Conservation (phyloP, 345 rosid species). For the Eucalyptus fibrosa region DNA sequence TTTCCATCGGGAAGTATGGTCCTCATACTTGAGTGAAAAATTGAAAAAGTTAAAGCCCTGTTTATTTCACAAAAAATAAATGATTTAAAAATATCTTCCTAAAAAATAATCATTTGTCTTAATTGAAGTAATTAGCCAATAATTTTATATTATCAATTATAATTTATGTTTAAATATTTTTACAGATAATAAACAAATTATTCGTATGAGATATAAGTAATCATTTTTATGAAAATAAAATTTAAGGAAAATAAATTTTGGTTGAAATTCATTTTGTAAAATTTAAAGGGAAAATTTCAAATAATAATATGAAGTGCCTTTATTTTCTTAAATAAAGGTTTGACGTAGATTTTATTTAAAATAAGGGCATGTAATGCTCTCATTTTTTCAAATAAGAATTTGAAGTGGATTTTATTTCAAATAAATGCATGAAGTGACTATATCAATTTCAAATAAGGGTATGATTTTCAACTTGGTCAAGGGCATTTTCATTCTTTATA, state of each 20-base stretch:
- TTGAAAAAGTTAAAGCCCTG: neutral
- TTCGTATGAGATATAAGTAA: neutral
- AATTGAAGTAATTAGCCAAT: neutral
- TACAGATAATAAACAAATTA: fast-evolving
- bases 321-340: too few relatives aligned
- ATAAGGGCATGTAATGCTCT: fast-evolving
- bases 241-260: neutral
- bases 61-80: too few relatives aligned
- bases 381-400: fast-evolving
- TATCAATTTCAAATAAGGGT: too few relatives aligned
- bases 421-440: fast-evolving
- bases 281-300: neutral
- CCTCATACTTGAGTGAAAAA: fast-evolving
- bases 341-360: fast-evolving
- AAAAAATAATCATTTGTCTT: neutral
- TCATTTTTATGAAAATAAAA: too few relatives aligned
- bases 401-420: fast-evolving
- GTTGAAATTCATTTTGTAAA: neutral
- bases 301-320: fast-evolving
- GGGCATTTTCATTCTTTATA: fast-evolving
- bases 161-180: too few relatives aligned
- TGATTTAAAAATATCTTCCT: too few relatives aligned
- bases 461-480: fast-evolving
- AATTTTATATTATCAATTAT: too few relatives aligned
- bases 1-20: neutral